A percentile compares a stretch with the other conserved stretches of the same genome.
phyloP scores from a whole-genome alignment of 2,329 filamentous ascomycete species.

The Coniochaeta pulveracea region DNA sequence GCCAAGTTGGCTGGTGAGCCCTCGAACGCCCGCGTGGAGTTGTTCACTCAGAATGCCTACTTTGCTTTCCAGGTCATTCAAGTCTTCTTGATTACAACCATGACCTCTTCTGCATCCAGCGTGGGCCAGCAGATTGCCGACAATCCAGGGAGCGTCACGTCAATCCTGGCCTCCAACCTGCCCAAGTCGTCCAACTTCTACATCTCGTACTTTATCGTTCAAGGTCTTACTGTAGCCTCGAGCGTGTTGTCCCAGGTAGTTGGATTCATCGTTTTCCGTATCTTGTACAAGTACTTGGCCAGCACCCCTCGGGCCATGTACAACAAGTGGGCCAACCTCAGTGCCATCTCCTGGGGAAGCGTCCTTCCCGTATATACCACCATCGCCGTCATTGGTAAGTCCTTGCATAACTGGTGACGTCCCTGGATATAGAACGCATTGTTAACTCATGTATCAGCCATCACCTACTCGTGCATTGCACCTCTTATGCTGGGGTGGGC shows the following conservation, averaged over 20 bases:
- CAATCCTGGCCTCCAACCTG: constrained; percentile 59
- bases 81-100: constrained; percentile 78
- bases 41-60: constrained; percentile 85
- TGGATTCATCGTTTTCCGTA: constrained; percentile 61
- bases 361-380: constrained; percentile 73
- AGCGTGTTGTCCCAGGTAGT: constrained; percentile 59
- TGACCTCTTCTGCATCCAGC: constrained; percentile 69
- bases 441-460: constrained; percentile 37
- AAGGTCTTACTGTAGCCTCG: constrained; percentile 72
- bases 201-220: constrained; percentile 87
- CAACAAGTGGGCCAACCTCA: constrained; percentile 61
- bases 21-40: constrained; percentile 67
- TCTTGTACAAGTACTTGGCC: constrained; percentile 65
- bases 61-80: constrained; percentile 87
- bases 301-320: constrained; percentile 74
- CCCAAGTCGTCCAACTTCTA: constrained; percentile 90
- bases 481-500: constrained; percentile 78
- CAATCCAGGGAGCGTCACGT: constrained; percentile 49
- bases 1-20: constrained; percentile 74
- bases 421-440: neutral
- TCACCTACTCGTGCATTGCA: constrained; percentile 79
- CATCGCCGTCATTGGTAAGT: constrained; percentile 64
- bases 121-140: constrained; percentile 51
- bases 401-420: neutral
- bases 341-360: constrained; percentile 72